Evolutionary conservation across 2,329 filamentous ascomycete species (phyloP).

Genomic region (Colletotrichum plurivorum): DNA sequence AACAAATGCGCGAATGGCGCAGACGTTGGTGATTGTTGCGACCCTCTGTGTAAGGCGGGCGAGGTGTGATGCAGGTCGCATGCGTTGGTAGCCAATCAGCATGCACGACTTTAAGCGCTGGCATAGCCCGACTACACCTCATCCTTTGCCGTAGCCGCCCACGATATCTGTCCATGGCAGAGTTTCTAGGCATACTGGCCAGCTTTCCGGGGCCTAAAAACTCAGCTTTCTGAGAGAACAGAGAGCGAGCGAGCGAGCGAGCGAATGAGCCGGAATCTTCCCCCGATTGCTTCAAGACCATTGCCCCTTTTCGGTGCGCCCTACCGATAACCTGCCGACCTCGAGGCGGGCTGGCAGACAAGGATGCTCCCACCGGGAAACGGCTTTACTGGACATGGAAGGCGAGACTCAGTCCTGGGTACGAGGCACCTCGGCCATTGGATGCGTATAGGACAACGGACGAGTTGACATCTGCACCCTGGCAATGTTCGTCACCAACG

Average conservation of each 20-base stretch:
- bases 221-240: not conserved
- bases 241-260: not conserved
- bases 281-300: not conserved
- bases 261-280: not conserved
- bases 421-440: slow-evolving; percentile 8
- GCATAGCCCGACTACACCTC: slow-evolving; percentile 30
- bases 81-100: slow-evolving; percentile 37
- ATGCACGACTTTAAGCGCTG: slow-evolving; percentile 36
- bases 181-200: not conserved
- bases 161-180: slow-evolving; percentile 5
- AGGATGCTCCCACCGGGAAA: slow-evolving; percentile 10
- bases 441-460: slow-evolving; percentile 10
- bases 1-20: slow-evolving; percentile 4
- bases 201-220: not conserved
- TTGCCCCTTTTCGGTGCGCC: slow-evolving; percentile 4
- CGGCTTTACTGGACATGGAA: not conserved
- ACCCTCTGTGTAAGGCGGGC: slow-evolving; percentile 9
- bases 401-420: not conserved
- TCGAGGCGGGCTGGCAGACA: slow-evolving; percentile 9
- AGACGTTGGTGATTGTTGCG: slow-evolving; percentile 10
- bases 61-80: slow-evolving; percentile 42
- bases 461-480: slow-evolving; percentile 40
- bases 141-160: slow-evolving; percentile 35
- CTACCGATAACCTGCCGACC: not conserved
- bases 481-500: slow-evolving; percentile 38